These are phyloP conservation scores for Lentinula edodes DNA, from an alignment of 768 basidiomycete species.

Conservation along the genomic window DNA sequence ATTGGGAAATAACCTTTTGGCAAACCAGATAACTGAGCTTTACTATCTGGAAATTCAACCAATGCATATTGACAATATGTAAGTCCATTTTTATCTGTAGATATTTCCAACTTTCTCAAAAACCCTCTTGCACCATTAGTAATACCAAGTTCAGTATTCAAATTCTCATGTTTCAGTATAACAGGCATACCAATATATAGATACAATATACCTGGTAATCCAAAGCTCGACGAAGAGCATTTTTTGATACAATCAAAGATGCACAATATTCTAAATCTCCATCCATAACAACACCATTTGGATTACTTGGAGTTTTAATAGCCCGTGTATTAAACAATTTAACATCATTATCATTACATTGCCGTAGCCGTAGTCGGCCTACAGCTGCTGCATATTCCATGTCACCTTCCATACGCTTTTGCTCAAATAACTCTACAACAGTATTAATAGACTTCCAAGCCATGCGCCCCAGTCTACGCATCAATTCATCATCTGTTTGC, in stretches of 20 bases:
- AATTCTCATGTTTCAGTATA: background rate
- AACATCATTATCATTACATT: background rate
- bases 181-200: constrained; percentile 2
- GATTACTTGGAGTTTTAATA: background rate
- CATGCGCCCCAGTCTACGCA: background rate
- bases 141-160: background rate
- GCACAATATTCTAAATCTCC: background rate
- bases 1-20: background rate
- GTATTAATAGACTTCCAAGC: background rate
- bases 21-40: background rate
- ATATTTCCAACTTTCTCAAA: background rate
- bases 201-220: too few relatives aligned
- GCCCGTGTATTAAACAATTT: background rate
- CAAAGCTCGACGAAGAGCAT: background rate
- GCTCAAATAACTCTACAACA: background rate
- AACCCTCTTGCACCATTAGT: too few relatives aligned
- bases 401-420: background rate
- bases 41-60: background rate
- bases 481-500: background rate
- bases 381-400: background rate
- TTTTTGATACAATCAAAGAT: background rate
- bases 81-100: background rate
- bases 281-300: background rate
- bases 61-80: background rate
- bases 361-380: background rate